Evolutionary conservation across 1,284 basidiomycete genomes (phyloP).

Genomic region (Trametes versicolor): DNA sequence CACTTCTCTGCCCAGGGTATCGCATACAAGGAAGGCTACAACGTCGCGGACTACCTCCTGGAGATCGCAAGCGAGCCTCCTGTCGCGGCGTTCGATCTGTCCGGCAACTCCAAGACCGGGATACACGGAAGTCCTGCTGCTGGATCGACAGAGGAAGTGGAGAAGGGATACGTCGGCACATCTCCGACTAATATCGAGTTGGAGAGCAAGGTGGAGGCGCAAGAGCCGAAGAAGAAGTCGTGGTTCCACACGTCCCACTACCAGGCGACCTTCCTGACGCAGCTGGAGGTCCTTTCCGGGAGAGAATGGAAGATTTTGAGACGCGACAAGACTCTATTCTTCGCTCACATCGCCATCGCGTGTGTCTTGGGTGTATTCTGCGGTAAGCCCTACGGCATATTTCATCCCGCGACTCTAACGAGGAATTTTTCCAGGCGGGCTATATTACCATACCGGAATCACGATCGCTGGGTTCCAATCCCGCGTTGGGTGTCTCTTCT

Average conservation of each 20-base stretch:
- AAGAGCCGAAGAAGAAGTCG: conserved; percentile 17
- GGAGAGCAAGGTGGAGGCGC: conserved; percentile 4
- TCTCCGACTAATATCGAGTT: conserved; percentile 3
- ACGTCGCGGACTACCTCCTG: conserved; percentile 89
- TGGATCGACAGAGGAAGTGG: conserved; percentile 26
- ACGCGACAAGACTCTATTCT: conserved; percentile 84
- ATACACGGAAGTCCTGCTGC: conserved; percentile 13
- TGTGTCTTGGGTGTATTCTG: conserved; percentile 83
- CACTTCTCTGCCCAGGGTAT: conserved; percentile 65
- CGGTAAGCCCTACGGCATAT: conserved; percentile 49
- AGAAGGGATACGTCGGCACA: conserved; percentile 25
- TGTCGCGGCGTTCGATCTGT: conserved; percentile 51
- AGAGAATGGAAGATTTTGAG: conserved; percentile 86
- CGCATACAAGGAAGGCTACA: conserved; percentile 76
- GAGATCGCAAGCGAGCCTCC: conserved; percentile 81
- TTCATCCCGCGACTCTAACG: not conserved
- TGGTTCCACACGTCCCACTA: conserved; percentile 48
- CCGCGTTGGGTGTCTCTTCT: conserved; percentile 90
- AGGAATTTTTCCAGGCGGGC: conserved; percentile 61
- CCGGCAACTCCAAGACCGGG: conserved; percentile 12
- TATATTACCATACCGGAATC: conserved; percentile 82
- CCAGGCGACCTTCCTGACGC: conserved; percentile 85
- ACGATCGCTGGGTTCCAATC: conserved; percentile 94
- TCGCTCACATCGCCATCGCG: conserved; percentile 79
- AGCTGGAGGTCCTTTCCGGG: conserved; percentile 80